Conservation (phyloP, 495 filamentous ascomycete species). For the Xanthoparmelia taractica region DNA sequence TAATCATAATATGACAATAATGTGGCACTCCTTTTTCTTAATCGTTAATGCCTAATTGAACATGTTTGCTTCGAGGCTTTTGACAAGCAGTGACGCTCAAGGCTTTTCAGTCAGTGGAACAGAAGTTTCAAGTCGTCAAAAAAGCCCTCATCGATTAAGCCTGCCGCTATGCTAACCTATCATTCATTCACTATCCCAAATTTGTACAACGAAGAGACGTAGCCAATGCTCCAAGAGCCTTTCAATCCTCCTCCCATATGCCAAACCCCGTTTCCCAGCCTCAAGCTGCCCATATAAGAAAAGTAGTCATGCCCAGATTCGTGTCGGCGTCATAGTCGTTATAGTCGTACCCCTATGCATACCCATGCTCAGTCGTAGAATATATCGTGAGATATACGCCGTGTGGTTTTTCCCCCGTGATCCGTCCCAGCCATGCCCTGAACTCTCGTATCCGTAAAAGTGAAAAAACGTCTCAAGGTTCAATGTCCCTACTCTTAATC, state of each 20-base stretch:
- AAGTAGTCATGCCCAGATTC: constrained; percentile 8
- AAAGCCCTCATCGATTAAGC: neutral
- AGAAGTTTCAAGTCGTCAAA: neutral
- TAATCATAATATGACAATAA: neutral
- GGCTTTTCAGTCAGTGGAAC: neutral
- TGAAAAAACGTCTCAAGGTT: constrained; percentile 21
- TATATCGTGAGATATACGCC: neutral
- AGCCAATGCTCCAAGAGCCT: constrained; percentile 18
- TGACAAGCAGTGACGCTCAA: no score
- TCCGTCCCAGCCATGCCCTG: neutral
- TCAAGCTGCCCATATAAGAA: constrained; percentile 1
- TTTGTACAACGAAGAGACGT: constrained; percentile 1
- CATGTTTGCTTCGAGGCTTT: neutral
- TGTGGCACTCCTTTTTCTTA: neutral
- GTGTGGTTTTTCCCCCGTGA: neutral
- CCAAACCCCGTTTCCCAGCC: neutral
- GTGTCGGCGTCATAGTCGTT: constrained; percentile 10
- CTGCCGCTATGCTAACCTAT: neutral
- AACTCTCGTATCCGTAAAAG: neutral
- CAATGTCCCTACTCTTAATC: constrained; percentile 47
- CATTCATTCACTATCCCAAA: neutral
- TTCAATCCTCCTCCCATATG: neutral
- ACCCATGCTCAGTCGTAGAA: constrained; percentile 9
- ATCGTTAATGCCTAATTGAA: neutral
- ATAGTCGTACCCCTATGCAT: constrained; percentile 13